Evolutionary conservation across 176 grass and related monocot species (phyloP).

Genomic region (Thalia dealbata): DNA sequence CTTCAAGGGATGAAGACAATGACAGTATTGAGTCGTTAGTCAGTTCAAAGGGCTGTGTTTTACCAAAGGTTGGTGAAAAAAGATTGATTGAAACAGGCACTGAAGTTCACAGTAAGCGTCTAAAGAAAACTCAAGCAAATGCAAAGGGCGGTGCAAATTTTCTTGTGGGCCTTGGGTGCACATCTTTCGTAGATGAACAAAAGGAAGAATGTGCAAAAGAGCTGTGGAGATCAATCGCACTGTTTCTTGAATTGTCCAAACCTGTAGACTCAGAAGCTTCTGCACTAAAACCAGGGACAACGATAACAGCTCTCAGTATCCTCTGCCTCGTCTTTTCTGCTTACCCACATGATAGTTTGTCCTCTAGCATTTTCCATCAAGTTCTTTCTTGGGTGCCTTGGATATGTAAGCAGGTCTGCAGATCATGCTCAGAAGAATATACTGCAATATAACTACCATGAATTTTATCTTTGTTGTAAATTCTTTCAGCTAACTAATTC

Average conservation of each 20-base stretch:
- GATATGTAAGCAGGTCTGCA: conserved; percentile 66
- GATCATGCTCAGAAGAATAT: neutral
- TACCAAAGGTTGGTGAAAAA: conserved; percentile 57
- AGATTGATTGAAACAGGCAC: conserved; percentile 36
- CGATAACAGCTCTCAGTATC: conserved; percentile 56
- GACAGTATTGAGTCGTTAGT: conserved; percentile 16
- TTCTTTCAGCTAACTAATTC: conserved; percentile 20
- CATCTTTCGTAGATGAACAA: conserved; percentile 22
- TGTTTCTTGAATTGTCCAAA: conserved; percentile 45
- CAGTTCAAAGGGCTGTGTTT: conserved; percentile 20
- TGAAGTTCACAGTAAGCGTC: conserved; percentile 44
- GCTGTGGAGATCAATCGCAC: conserved; percentile 33
- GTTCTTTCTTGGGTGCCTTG: conserved; percentile 75
- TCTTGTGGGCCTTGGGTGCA: conserved; percentile 8
- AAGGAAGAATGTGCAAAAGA: conserved; percentile 32
- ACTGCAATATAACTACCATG: conserved; percentile 2
- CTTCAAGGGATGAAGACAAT: conserved; percentile 24
- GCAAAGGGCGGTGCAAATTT: conserved; percentile 1
- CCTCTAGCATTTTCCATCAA: conserved; percentile 60
- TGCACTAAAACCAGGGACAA: conserved; percentile 42
- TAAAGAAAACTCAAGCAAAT: conserved; percentile 38
- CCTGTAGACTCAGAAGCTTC: conserved; percentile 30
- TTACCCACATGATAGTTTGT: conserved; percentile 36
- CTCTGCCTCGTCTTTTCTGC: conserved; percentile 42
- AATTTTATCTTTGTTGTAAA: conserved; percentile 7